phyloP scores from a whole-genome alignment of 257 asterid species.

The Salvia rosmarinus region DNA sequence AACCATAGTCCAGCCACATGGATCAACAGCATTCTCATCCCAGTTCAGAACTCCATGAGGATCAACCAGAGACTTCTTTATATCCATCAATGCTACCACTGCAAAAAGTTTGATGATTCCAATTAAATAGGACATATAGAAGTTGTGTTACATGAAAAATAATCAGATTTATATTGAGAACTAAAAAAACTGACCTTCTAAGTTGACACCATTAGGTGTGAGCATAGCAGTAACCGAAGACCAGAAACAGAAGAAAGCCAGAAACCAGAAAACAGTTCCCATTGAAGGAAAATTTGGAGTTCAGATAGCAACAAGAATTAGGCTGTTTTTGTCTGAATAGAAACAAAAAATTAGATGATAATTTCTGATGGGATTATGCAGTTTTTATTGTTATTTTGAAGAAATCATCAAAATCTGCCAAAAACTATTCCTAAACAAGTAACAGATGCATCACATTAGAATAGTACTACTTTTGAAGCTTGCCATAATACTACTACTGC shows the following conservation, averaged over 20 bases:
- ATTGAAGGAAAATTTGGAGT: constrained; percentile 25
- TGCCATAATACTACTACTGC: constrained; percentile 34
- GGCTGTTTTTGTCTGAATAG: constrained; percentile 15
- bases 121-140: neutral
- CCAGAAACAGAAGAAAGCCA: constrained; percentile 50
- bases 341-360: neutral
- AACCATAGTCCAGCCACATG: constrained; percentile 91
- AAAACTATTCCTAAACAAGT: constrained; percentile 28
- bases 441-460: constrained; percentile 33
- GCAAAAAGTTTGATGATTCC: neutral
- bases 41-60: constrained; percentile 74
- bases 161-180: neutral
- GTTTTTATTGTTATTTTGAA: constrained; percentile 27
- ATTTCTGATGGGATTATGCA: constrained; percentile 12
- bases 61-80: constrained; percentile 64
- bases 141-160: neutral
- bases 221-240: constrained; percentile 61
- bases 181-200: constrained; percentile 60
- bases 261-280: constrained; percentile 38
- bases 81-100: constrained; percentile 89
- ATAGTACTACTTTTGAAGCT: constrained; percentile 34
- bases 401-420: neutral
- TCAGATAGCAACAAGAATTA: constrained; percentile 14
- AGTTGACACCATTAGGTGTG: constrained; percentile 86
- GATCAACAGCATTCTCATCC: constrained; percentile 89